phyloP scores from a whole-genome alignment of 73 alveolate species.

The Tetrahymena borealis region DNA sequence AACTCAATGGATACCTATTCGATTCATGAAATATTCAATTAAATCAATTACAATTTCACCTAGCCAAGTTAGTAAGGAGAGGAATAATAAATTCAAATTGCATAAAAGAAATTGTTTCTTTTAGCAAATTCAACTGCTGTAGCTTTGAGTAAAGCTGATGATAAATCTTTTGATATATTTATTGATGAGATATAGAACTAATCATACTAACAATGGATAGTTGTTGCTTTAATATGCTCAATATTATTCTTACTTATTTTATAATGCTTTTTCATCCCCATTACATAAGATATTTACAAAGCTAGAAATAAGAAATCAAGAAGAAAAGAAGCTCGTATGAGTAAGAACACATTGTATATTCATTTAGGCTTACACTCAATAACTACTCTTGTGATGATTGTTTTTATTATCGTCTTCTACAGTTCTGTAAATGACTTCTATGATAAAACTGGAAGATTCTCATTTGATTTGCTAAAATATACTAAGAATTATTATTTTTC shows the following conservation, averaged over 20 bases:
- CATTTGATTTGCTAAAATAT: background rate
- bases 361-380: background rate
- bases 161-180: background rate
- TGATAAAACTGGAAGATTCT: background rate
- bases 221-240: background rate
- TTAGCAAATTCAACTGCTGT: background rate
- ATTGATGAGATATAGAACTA: background rate
- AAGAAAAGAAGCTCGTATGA: conserved; percentile 2
- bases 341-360: background rate
- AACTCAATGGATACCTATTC: background rate
- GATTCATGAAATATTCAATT: background rate
- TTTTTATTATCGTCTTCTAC: background rate
- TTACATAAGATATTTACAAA: background rate
- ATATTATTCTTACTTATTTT: background rate
- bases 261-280: background rate
- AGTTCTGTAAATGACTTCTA: background rate
- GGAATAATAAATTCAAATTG: background rate
- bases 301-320: background rate
- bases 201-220: background rate
- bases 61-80: too few relatives aligned
- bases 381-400: background rate
- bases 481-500: background rate
- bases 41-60: background rate
- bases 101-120: background rate
- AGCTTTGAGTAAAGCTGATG: background rate